These are phyloP conservation scores for Euryodendron excelsum DNA, from an alignment of 148 eudicot species.

Conservation along the genomic window DNA sequence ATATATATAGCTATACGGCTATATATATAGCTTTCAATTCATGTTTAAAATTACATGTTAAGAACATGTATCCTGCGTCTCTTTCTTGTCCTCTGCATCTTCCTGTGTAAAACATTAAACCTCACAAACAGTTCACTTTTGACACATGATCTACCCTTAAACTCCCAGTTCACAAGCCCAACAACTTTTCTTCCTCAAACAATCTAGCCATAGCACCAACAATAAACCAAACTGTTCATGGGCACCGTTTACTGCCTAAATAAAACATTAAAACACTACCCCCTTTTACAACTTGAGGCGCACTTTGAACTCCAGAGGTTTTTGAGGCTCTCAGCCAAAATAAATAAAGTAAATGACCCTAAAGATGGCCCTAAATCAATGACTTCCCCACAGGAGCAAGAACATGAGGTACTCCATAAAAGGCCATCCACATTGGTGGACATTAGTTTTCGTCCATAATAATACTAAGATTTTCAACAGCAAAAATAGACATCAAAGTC, in stretches of 20 bases:
- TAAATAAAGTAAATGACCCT: neutral
- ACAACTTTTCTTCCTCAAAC: neutral
- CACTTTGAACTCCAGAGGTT: neutral
- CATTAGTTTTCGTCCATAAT: neutral
- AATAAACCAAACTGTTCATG: too few species aligned
- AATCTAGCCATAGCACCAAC: neutral
- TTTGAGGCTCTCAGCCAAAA: neutral
- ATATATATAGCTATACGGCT: too few species aligned
- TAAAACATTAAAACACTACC: neutral
- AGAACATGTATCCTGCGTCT: neutral
- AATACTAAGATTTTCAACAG: neutral
- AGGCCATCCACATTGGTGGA: neutral
- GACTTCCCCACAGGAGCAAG: neutral
- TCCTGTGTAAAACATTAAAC: neutral
- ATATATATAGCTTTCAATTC: too few species aligned
- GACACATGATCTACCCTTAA: neutral
- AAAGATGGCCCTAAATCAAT: neutral
- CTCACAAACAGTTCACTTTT: neutral
- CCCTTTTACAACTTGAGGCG: too few species aligned
- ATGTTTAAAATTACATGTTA: too few species aligned
- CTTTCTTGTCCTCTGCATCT: neutral
- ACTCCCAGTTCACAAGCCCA: neutral
- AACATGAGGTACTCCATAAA: neutral
- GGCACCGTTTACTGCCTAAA: neutral
- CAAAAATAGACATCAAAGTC: conserved; percentile 3